phyloP scores from a whole-genome alignment of 768 basidiomycete genomes.

The Dacryopinax spathularia region DNA sequence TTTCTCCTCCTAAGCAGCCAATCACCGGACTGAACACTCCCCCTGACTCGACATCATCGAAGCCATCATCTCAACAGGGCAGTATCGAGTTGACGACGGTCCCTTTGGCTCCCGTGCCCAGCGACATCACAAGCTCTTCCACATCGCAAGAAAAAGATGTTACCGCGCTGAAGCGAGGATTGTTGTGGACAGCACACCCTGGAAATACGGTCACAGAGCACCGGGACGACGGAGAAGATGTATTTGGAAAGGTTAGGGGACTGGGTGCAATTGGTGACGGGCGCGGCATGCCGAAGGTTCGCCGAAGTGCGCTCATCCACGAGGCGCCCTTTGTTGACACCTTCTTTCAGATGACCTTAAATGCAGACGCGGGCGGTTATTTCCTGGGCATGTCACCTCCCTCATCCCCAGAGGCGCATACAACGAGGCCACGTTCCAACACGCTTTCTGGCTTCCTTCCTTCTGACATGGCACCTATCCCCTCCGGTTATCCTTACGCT shows the following conservation, averaged over 20 bases:
- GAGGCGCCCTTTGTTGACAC: neutral
- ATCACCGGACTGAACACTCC: neutral
- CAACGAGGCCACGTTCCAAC: neutral
- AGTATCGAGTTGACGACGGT: neutral
- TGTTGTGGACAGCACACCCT: neutral
- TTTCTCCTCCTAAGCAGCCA: neutral
- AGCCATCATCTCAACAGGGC: neutral
- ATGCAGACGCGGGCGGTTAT: neutral
- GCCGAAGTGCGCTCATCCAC: neutral
- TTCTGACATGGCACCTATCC: neutral
- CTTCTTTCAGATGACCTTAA: constrained; percentile 2
- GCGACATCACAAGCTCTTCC: neutral
- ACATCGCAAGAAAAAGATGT: neutral
- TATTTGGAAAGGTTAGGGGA: neutral
- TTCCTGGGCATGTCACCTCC: neutral
- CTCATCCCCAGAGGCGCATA: neutral
- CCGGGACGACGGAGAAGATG: neutral
- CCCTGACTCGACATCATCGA: neutral
- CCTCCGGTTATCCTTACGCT: constrained; percentile 1
- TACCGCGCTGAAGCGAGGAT: neutral
- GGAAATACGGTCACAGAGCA: neutral
- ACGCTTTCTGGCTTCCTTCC: neutral
- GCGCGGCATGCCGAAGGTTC: neutral
- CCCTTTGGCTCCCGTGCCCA: neutral
- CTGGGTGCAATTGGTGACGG: constrained; percentile 2